Percentiles rank a stretch among this genome's conserved stretches.
Conservation (phyloP, 352 stramenopile genomes). For the Pythium aristosporum region DNA sequence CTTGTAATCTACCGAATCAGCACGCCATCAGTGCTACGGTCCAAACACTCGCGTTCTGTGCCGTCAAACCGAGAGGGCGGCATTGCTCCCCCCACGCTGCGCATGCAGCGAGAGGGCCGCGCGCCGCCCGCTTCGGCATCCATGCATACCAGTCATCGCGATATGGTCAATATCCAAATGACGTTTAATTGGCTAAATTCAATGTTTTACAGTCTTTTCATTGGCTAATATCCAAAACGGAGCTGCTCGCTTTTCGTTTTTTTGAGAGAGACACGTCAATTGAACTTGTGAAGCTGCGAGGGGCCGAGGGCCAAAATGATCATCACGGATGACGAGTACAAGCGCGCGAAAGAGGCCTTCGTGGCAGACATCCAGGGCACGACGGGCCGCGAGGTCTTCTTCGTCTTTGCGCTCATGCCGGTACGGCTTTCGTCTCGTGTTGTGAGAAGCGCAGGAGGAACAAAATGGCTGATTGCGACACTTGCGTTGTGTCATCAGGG, state of each 20-base stretch:
- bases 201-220: background rate
- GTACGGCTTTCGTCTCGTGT: constrained; percentile 24
- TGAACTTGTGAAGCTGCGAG: too few species aligned
- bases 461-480: background rate
- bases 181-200: constrained; percentile 28
- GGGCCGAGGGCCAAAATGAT: constrained; percentile 21
- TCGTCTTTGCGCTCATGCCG: constrained; percentile 72
- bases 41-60: background rate
- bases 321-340: constrained; percentile 71
- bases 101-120: background rate
- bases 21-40: background rate
- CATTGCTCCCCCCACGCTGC: background rate
- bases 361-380: constrained; percentile 70
- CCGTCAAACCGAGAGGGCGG: background rate
- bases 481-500: constrained; percentile 13
- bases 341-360: constrained; percentile 83
- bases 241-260: background rate
- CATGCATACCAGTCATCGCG: constrained; percentile 35
- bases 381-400: constrained; percentile 66
- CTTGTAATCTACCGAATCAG: constrained; percentile 58
- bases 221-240: constrained; percentile 21
- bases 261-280: too few species aligned
- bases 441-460: too few species aligned
- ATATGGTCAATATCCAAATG: constrained; percentile 28
- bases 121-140: constrained; percentile 8